Conservation (phyloP, 1,284 basidiomycete species). For the Inonotus obliquus region DNA sequence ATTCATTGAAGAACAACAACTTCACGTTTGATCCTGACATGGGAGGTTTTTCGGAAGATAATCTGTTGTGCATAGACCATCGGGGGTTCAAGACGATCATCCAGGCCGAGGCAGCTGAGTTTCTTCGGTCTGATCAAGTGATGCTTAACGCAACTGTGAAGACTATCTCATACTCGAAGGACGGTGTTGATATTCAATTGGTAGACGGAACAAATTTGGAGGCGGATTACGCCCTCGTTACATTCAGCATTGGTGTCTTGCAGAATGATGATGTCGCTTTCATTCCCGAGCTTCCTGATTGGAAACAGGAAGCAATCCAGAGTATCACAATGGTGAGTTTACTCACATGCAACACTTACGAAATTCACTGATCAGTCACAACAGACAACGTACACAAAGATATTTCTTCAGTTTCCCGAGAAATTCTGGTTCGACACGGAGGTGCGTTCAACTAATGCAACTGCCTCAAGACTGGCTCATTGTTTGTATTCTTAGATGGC, state of each 20-base stretch:
- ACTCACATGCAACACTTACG: background rate
- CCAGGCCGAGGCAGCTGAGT: constrained; percentile 49
- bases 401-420: constrained; percentile 59
- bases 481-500: constrained; percentile 39
- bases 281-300: constrained; percentile 51
- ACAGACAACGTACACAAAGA: constrained; percentile 62
- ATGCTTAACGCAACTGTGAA: constrained; percentile 50
- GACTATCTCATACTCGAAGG: constrained; percentile 41
- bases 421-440: constrained; percentile 70
- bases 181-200: constrained; percentile 43
- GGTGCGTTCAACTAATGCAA: constrained; percentile 30
- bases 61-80: constrained; percentile 53
- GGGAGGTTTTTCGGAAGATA: constrained; percentile 56
- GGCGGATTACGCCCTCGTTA: constrained; percentile 55
- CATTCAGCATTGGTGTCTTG: constrained; percentile 59
- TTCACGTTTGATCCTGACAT: constrained; percentile 53
- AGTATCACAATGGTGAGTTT: constrained; percentile 56
- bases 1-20: constrained; percentile 47
- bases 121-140: constrained; percentile 42
- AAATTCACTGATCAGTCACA: background rate
- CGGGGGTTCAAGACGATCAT: constrained; percentile 57
- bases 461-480: background rate
- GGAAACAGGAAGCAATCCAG: constrained; percentile 63
- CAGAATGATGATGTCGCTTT: constrained; percentile 59
- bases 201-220: constrained; percentile 39